Percentiles rank a stretch among this genome's conserved stretches.
These are phyloP conservation scores for Canariomyces notabilis DNA, from an alignment of 2,329 filamentous ascomycete genomes.

Conservation along the genomic window DNA sequence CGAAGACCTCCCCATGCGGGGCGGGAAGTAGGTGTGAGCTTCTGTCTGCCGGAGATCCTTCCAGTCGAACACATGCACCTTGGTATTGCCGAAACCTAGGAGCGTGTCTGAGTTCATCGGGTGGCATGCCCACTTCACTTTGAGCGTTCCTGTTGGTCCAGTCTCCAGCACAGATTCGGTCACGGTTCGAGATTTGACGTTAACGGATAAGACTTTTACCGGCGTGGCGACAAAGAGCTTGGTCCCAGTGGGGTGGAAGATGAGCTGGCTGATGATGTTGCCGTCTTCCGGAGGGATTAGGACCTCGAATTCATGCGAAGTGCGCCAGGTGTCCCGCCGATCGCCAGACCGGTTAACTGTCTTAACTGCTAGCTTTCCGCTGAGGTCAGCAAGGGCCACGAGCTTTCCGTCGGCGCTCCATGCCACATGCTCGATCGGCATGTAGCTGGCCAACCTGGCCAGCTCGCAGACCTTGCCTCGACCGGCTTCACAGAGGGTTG, in stretches of 20 bases:
- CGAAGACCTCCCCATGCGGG: neutral
- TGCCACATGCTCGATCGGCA: slow-evolving; percentile 2
- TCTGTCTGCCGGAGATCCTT: neutral
- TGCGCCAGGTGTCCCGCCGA: neutral
- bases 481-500: slow-evolving; percentile 1
- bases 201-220: neutral
- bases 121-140: slow-evolving; percentile 7
- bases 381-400: slow-evolving; percentile 1
- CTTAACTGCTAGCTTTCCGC: neutral
- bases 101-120: slow-evolving; percentile 2
- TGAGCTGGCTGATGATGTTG: slow-evolving; percentile 3
- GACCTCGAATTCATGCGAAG: neutral
- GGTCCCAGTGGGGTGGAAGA: slow-evolving; percentile 5
- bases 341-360: neutral
- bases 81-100: slow-evolving; percentile 1
- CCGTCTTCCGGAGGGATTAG: neutral
- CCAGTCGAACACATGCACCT: neutral
- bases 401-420: slow-evolving; percentile 10
- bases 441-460: neutral
- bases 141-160: neutral
- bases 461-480: slow-evolving; percentile 4
- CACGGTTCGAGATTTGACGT: neutral
- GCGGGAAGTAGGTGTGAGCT: neutral
- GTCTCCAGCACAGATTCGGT: neutral
- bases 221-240: neutral